phyloP scores from a whole-genome alignment of 805 yeast genomes.

The Wickerhamomyces pijperi region DNA sequence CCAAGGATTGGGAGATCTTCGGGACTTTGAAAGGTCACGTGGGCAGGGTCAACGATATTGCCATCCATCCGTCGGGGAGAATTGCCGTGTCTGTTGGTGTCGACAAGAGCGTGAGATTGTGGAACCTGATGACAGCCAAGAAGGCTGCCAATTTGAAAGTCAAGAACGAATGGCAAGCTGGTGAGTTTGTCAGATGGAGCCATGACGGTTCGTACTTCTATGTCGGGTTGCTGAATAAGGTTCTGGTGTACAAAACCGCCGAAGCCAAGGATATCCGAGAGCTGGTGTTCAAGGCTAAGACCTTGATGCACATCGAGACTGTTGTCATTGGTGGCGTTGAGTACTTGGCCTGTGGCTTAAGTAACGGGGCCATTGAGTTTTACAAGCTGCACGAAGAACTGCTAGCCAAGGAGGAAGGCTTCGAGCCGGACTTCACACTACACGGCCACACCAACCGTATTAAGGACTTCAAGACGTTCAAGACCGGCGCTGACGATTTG shows the following conservation, averaged over 20 bases:
- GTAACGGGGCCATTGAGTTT: slow-evolving; percentile 61
- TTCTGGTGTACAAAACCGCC: slow-evolving; percentile 55
- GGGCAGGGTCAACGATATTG: slow-evolving; percentile 72
- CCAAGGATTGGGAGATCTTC: slow-evolving; percentile 92
- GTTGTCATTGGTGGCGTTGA: slow-evolving; percentile 34
- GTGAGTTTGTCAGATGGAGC: slow-evolving; percentile 60
- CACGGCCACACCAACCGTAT: slow-evolving; percentile 81
- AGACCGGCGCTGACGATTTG: slow-evolving; percentile 22
- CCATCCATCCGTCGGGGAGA: slow-evolving; percentile 83
- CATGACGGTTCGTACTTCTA: slow-evolving; percentile 57
- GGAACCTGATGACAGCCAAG: slow-evolving; percentile 96
- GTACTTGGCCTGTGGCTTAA: slow-evolving; percentile 55
- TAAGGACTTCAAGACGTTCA: slow-evolving; percentile 57
- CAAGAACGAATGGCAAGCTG: slow-evolving; percentile 56
- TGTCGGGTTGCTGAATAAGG: slow-evolving; percentile 59
- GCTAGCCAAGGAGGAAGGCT: slow-evolving; percentile 18
- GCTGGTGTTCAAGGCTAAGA: slow-evolving; percentile 33
- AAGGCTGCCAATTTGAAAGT: slow-evolving; percentile 79
- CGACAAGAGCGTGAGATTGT: slow-evolving; percentile 74
- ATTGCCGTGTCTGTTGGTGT: slow-evolving; percentile 83
- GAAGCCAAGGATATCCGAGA: slow-evolving; percentile 48
- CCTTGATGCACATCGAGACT: slow-evolving; percentile 61
- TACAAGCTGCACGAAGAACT: slow-evolving; percentile 29
- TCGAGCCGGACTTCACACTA: slow-evolving; percentile 44
- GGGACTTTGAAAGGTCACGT: slow-evolving; percentile 84